These are phyloP conservation scores for Ambrosia hybrid DNA, from an alignment of 140 eudicot species.

Conservation along the genomic window DNA sequence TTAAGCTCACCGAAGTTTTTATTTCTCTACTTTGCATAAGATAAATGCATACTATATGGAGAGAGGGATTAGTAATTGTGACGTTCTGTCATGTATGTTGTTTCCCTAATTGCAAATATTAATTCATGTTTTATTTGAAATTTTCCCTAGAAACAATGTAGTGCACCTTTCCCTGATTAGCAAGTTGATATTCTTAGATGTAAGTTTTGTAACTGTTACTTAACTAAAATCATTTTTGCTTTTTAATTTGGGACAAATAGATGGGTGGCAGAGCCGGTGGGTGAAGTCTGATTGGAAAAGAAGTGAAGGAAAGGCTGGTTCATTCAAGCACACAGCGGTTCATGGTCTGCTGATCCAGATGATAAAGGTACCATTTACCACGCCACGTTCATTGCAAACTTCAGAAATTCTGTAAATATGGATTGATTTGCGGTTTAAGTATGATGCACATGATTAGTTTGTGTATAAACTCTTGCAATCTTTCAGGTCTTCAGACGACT, in stretches of 20 bases:
- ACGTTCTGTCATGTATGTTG: not conserved
- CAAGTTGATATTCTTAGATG: no score
- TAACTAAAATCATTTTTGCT: constrained; percentile 16
- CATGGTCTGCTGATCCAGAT: constrained; percentile 94
- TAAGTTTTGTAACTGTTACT: not conserved
- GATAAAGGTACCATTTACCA: constrained; percentile 68
- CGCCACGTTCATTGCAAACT: constrained; percentile 1
- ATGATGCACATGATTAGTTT: constrained; percentile 14
- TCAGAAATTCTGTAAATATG: not conserved
- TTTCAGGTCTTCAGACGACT: constrained; percentile 78
- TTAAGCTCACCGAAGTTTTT: constrained; percentile 11
- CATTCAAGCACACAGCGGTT: constrained; percentile 93
- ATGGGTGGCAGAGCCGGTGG: constrained; percentile 97
- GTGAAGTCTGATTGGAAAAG: constrained; percentile 93
- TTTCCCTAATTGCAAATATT: not conserved
- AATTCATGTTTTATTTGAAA: not conserved
- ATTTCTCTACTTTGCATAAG: constrained; percentile 13
- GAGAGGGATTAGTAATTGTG: not conserved
- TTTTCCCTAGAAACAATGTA: not conserved
- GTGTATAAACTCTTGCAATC: constrained; percentile 8
- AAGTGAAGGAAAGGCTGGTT: constrained; percentile 92
- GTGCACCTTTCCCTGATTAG: not conserved
- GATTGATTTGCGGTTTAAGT: constrained; percentile 7
- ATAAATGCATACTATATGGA: constrained; percentile 12
- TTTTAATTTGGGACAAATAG: constrained; percentile 41